Conservation (phyloP, 2,329 filamentous ascomycete species). For the Scorias spongiosa region DNA sequence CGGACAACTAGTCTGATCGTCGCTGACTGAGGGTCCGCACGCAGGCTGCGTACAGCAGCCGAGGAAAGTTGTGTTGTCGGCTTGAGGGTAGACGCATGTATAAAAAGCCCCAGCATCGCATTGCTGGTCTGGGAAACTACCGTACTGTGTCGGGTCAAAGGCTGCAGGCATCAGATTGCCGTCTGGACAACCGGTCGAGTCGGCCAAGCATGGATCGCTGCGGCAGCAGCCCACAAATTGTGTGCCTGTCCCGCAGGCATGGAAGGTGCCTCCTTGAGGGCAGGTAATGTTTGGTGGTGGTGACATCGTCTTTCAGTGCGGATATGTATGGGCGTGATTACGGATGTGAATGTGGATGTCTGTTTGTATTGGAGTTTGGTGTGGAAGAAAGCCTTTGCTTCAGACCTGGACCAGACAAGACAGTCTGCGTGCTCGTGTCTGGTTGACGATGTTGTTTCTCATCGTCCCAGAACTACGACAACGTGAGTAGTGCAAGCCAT, state of each 20-base stretch:
- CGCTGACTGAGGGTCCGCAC: neutral
- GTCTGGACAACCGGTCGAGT: neutral
- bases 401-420: too few species aligned
- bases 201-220: neutral
- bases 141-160: slow-evolving; percentile 1
- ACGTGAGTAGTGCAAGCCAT: too few species aligned
- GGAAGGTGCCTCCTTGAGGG: slow-evolving; percentile 1
- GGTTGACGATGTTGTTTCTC: too few species aligned
- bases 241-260: neutral
- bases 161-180: slow-evolving; percentile 1
- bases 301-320: too few species aligned
- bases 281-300: neutral
- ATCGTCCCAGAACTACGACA: too few species aligned
- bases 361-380: too few species aligned
- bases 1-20: neutral
- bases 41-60: neutral
- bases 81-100: neutral
- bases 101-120: neutral
- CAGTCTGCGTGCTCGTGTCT: too few species aligned
- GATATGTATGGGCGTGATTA: too few species aligned
- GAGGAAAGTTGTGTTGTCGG: neutral
- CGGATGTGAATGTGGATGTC: too few species aligned
- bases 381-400: too few species aligned
- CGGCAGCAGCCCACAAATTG: slow-evolving; percentile 1
- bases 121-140: neutral